Evolutionary conservation across 2,329 filamentous ascomycete species (phyloP), one percentile per base, ranked within the genome.

Genomic region (Aspergillus fumigatus): DNA sequence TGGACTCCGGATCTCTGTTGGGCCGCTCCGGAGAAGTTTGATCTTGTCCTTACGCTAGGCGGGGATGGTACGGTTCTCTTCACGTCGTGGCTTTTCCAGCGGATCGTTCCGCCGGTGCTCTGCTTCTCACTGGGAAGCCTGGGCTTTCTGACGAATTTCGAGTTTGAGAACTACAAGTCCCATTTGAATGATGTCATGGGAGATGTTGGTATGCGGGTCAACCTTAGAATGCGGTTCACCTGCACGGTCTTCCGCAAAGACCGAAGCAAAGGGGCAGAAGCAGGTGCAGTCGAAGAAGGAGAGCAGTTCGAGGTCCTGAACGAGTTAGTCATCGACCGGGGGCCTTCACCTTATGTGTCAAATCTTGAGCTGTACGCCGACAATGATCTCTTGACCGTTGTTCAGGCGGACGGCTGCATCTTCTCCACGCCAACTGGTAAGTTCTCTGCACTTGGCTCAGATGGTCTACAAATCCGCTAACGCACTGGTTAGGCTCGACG

Each of bases 221-320:
- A 96, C 70, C 81, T 99, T 65, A 91, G 94, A 64, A 99, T 99
- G 94, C 89, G 94, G 60, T 99, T 99, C 74, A 99, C 94, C 17
- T 97, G 93, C 77, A 97, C 94, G 0, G 92, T 99, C 8, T 97
- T 93, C 78, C 88, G 93, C 48, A 82, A 88, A 63, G 85, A 78
- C 59, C 69, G 70, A 7, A 75, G 70, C 52, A 73, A 76, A 45
- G 74, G 73, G 11, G 73, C 78, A 6, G 77, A 71, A n/a, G 70
- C 78, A 2, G 83, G 82, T 10, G 80, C 84, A n/a, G 83, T 88
- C 63, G 88, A 94, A 65, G 92, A 97, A 74, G 90, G 88, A 48
- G 93, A 97, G 77, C 92, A 96, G 68, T 97, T 97, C 62, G 94
- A 99, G 77, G 93, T 99, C 21, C 85, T 99, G 62, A 99, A 99